Conservation (phyloP, 352 stramenopile genomes). For the Globisporangium nodosum region DNA sequence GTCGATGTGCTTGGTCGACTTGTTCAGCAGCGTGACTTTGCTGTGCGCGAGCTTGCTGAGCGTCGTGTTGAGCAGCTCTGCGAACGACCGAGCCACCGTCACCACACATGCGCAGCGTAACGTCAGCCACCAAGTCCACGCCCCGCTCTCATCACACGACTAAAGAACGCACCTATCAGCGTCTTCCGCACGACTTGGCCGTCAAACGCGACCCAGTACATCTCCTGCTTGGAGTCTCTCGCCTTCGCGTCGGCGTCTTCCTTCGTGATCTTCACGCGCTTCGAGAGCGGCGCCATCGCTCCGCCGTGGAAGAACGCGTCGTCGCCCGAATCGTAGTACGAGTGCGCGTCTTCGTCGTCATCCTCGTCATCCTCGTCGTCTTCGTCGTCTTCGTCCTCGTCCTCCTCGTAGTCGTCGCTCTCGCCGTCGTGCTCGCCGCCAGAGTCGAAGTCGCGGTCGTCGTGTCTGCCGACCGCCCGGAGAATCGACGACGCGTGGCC, state of each 20-base stretch:
- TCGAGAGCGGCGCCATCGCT: slow-evolving; percentile 26
- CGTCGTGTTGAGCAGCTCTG: slow-evolving; percentile 37
- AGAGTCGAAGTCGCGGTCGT: slow-evolving; percentile 12
- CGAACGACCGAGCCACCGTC: not conserved
- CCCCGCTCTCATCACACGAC: no score
- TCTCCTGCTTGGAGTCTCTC: slow-evolving; percentile 24
- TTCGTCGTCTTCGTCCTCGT: slow-evolving; percentile 29
- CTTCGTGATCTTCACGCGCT: slow-evolving; percentile 44
- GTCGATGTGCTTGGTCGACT: slow-evolving; percentile 16
- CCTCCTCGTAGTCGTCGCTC: slow-evolving; percentile 14
- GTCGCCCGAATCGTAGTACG: slow-evolving; percentile 59
- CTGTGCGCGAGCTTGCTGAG: slow-evolving; percentile 33
- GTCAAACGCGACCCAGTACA: slow-evolving; percentile 72
- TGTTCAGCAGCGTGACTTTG: slow-evolving; percentile 21
- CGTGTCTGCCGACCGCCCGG: slow-evolving; percentile 2
- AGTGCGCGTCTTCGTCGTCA: slow-evolving; percentile 26
- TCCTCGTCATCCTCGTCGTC: slow-evolving; percentile 46
- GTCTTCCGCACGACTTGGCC: slow-evolving; percentile 56
- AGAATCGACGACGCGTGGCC: not conserved
- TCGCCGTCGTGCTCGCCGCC: slow-evolving; percentile 14
- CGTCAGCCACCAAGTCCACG: not conserved
- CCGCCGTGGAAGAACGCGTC: slow-evolving; percentile 26
- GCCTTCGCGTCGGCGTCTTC: slow-evolving; percentile 15
- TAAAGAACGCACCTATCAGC: slow-evolving; percentile 45
- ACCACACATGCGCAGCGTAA: not conserved